Base-by-base conservation (phyloP, 306 rosid species). In the Adenanthera pavonina region DNA sequence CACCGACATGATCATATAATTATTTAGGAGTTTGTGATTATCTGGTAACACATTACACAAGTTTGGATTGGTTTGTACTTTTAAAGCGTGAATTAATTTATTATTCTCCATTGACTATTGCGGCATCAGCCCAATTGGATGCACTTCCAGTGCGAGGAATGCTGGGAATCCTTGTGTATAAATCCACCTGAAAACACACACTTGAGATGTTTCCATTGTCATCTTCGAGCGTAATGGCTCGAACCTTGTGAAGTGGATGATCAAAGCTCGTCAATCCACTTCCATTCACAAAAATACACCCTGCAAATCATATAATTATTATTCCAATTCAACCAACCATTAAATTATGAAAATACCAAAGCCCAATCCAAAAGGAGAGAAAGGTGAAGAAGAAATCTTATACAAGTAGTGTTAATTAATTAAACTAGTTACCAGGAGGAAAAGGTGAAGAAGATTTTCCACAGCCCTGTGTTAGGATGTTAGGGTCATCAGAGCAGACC, bases 101-200 rank as follows among this genome's bases (percentile, higher is more conserved):
- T 79, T 76, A 54, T 3, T 85, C 87, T 75, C 76, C 81, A 81
- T 80, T 73, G 70, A 69, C 65, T 33, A 61, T 67, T 68, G 84
- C 53, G 72, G 82, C 46, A 66, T 81, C 91, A 4, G 91, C 88
- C 91, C 90, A 91, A 77, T 88, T 91, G 10, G 85, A 70, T 11
- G 88, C 91, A 65, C 95, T 89, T 70, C 91, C 90, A 0, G 82
- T 83, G 61, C 90, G 90, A 25, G 81, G 92, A 80, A 89, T 89
- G 87, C 90, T 91, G 43, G 84, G 84, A 56, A 89, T 44, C 57
- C 88, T 76, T 6, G 90, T 84, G 83, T 30, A 87, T 70, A 89
- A 68, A 49, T 89, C 90, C 86, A 89, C 90, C 87, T 86, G 90
- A 82, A 89, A 91, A 66, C 59, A 36, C 4, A 91, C 90, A 51